Evolutionary conservation across 2,329 filamentous ascomycete species (phyloP), one percentile per base, ranked within the genome.

Genomic region (Eutypella sp.): DNA sequence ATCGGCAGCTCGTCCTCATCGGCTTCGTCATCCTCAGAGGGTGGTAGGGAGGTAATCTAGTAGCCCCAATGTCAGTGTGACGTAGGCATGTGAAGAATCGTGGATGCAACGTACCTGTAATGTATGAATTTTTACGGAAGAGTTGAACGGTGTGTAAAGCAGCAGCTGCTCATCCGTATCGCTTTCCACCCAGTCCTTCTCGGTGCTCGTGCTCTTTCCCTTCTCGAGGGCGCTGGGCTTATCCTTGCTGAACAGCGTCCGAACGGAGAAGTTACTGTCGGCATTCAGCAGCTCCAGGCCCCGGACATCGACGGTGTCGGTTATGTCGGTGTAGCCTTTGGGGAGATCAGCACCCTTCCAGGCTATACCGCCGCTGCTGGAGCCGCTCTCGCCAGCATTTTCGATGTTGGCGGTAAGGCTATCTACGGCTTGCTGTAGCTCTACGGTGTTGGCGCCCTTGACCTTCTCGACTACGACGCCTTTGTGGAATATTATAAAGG

Each of bases 151-250:
- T 47, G 95, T 76, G 68, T 85, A 97, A 40, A 99, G 78, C 78
- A 97, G 87, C 51, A 99, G 74, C 73, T 99, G 93, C 70, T 97
- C 91, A 63, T 99, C 93, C 29, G 92, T 95, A 62, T 96, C 92
- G 66, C 89, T 96, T 74, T 96, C 89, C 19, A 97, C 84, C 85
- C 88, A 97, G 68, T 99, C 92, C 62, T 80, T 81, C 27, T 71
- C 69, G 9, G 96, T 91, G 25, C 90, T 90, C 61, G 95, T 89
- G 67, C 87, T 95, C 73, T 96, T 87, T 18, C 96, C 83, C 83
- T 88, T 96, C 67, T 96, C 90, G 58, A 80, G 78, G n/a, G 71
- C 68, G 13, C 69, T 66, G 16, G 65, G 68, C 61, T 82, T 82
- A 45, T 70, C 76, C 58, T 82, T 81, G 41, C 84, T 82, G 62